These are phyloP conservation scores for Amphicarpaea edgeworthii DNA, from an alignment of 306 rosid genomes.

Conservation along the genomic window DNA sequence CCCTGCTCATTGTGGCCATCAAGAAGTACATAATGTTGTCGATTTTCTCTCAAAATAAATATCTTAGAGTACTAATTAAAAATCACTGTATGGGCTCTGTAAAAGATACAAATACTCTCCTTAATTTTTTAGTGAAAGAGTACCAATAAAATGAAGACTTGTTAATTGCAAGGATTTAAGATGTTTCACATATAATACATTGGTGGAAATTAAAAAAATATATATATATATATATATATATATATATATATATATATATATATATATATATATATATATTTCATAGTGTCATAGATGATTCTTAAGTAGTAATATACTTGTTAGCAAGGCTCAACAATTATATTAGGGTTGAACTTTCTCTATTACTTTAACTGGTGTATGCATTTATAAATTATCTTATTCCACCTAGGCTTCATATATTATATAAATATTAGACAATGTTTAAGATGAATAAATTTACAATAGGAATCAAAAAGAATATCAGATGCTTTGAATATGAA, in stretches of 20 bases:
- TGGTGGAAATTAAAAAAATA: too few relatives aligned
- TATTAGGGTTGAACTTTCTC: neutral
- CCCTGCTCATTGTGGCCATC: neutral
- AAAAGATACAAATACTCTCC: neutral
- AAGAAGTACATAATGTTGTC: neutral
- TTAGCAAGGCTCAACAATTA: neutral
- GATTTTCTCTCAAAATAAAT: constrained; percentile 3
- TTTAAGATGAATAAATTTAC: neutral
- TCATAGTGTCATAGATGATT: too few relatives aligned
- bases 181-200: neutral
- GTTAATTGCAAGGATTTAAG: neutral
- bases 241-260: too few relatives aligned
- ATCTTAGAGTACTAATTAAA: constrained; percentile 5
- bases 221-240: too few relatives aligned
- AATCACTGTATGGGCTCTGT: neutral
- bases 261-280: too few relatives aligned
- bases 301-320: too few relatives aligned
- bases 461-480: neutral
- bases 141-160: constrained; percentile 1
- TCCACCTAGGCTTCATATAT: constrained; percentile 1
- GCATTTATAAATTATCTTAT: neutral
- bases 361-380: neutral
- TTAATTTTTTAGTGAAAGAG: neutral
- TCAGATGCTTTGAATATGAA: constrained; percentile 11
- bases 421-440: neutral